phyloP scores from a whole-genome alignment of 2,329 filamentous ascomycete species.

The Drechslerella stenobrocha region DNA sequence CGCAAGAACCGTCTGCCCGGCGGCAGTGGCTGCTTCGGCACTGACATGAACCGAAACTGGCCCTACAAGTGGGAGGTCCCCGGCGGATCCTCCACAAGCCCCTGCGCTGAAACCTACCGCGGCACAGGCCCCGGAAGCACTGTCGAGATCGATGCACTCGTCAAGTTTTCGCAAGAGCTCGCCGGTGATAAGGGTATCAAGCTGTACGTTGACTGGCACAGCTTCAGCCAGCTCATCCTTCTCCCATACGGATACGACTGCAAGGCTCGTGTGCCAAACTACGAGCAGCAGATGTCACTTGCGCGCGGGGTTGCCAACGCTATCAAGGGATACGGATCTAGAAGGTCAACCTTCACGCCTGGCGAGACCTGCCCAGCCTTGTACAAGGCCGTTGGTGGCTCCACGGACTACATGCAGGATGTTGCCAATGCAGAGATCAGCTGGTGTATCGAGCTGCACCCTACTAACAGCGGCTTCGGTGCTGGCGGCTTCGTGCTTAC shows the following conservation, averaged over 20 bases:
- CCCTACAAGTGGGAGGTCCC: constrained; percentile 57
- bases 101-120: constrained; percentile 55
- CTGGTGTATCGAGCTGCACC: constrained; percentile 58
- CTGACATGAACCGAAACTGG: constrained; percentile 67
- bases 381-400: constrained; percentile 63
- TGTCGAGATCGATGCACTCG: constrained; percentile 61
- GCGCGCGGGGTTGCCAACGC: constrained; percentile 24
- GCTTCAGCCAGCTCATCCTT: constrained; percentile 62
- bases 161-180: constrained; percentile 58
- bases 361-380: constrained; percentile 65
- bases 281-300: constrained; percentile 21
- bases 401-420: constrained; percentile 58
- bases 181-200: constrained; percentile 54
- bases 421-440: constrained; percentile 53
- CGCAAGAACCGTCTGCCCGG: constrained; percentile 62
- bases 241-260: constrained; percentile 41
- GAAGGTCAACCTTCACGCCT: constrained; percentile 56
- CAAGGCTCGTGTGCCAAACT: constrained; percentile 29
- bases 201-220: constrained; percentile 67
- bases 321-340: constrained; percentile 53
- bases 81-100: constrained; percentile 51
- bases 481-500: constrained; percentile 60
- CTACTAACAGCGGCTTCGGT: constrained; percentile 56
- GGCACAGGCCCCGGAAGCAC: constrained; percentile 58
- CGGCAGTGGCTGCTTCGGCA: constrained; percentile 54